Evolutionary conservation across 306 rosid species (phyloP), one percentile per base, ranked within the genome.

Genomic region (Casuarina glauca): DNA sequence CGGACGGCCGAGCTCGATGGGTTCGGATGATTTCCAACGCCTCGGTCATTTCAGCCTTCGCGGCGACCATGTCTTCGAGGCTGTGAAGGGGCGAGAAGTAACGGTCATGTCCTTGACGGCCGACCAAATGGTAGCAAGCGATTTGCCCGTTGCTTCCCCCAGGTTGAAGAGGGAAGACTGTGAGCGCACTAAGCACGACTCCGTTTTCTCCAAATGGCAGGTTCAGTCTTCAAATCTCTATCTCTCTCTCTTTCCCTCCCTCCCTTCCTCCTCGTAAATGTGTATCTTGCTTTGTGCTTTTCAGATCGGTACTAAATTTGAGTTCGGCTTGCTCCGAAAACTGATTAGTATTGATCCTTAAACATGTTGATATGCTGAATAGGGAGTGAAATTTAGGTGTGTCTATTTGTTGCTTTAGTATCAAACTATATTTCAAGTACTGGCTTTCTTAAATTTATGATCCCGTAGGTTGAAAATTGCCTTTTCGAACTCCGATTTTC

Each of bases 41-140:
- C n/a, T n/a, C n/a, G n/a, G n/a, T n/a, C 49, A 6, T 19, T 43
- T 52, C 1, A 16, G 53, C 3, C 2, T n/a, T 10, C 9, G 4
- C 26, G 3, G 38, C 41, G 20, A 9, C 12, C 8, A 41, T 54
- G 3, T 12, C 46, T 46, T 15, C 50, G 46, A 41, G 6, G 74
- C n/a, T 79, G 58, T 53, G 69, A 53, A 69, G 9, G 63, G 57
- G 57, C 39, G 72, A 15, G 43, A 39, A 60, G n/a, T 49, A 66
- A 82, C 86, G 63, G 78, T 79, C 78, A 73, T 38, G 35, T 62
- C 64, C 62, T 42, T 38, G 36, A 26, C 42, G 10, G 64, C 50
- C 39, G 3, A 15, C 54, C 7, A 70, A n/a, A 82, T 74, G 88
- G 90, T 45, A 9, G 62, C 70, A 60, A 38, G 51, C 55, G 75